Conservation (phyloP, 352 stramenopile species). For the Pythium phragmiticola region DNA sequence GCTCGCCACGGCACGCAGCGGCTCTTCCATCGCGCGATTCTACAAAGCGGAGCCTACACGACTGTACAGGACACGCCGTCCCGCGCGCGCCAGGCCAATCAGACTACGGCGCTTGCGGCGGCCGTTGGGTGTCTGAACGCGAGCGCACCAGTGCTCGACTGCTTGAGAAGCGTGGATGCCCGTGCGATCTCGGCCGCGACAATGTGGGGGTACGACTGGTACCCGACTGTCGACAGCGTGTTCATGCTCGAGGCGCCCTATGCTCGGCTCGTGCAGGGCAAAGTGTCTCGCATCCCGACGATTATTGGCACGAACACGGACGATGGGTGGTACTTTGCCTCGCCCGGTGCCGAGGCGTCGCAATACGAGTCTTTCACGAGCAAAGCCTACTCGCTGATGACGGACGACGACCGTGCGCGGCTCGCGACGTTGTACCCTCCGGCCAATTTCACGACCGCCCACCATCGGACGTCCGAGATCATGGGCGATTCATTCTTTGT, state of each 20-base stretch:
- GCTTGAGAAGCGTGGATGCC: too few relatives aligned
- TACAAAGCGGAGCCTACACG: conserved; percentile 12
- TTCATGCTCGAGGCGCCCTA: conserved; percentile 3
- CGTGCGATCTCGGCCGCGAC: not conserved
- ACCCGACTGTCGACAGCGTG: conserved; percentile 10
- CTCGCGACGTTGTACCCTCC: conserved; percentile 9
- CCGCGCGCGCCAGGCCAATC: not conserved
- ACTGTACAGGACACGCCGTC: not conserved
- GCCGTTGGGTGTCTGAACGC: not conserved
- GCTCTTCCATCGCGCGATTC: conserved; percentile 15
- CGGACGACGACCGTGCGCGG: not conserved
- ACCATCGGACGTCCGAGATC: conserved; percentile 1
- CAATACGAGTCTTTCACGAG: not conserved
- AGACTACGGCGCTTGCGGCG: not conserved
- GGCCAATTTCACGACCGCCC: not conserved
- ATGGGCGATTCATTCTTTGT: conserved; percentile 14
- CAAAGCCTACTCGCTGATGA: conserved; percentile 1
- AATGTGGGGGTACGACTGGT: conserved; percentile 1
- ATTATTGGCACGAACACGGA: conserved; percentile 15
- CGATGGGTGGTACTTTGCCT: conserved; percentile 9
- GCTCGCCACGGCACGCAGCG: conserved; percentile 7
- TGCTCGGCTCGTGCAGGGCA: not conserved
- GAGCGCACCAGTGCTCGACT: not conserved
- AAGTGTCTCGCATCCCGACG: conserved; percentile 15
- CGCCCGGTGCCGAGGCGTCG: not conserved